phyloP scores from a whole-genome alignment of 2,329 filamentous ascomycete species.

The Paracorniculantispora psalliotae region DNA sequence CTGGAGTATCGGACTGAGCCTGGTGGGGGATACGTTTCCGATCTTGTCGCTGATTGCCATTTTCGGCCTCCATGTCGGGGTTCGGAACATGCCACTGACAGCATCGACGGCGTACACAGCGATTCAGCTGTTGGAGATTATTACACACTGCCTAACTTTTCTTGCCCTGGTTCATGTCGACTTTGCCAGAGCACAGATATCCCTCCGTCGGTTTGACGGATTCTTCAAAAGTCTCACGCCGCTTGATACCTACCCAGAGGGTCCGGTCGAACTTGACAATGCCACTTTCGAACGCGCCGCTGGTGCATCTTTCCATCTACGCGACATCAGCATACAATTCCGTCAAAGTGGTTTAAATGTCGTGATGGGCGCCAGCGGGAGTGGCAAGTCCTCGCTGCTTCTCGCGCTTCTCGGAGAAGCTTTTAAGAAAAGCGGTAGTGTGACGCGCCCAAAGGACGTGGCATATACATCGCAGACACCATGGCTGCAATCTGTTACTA shows the following conservation, averaged over 20 bases:
- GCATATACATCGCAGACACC: slow-evolving; percentile 53
- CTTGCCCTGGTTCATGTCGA: slow-evolving; percentile 34
- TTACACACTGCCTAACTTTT: slow-evolving; percentile 46
- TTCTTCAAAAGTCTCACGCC: slow-evolving; percentile 49
- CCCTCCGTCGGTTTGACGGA: slow-evolving; percentile 47
- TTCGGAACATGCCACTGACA: slow-evolving; percentile 44
- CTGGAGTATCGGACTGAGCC: slow-evolving; percentile 41
- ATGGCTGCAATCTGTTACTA: slow-evolving; percentile 53
- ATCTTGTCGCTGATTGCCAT: slow-evolving; percentile 48
- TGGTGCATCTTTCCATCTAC: slow-evolving; percentile 44
- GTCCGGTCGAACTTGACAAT: slow-evolving; percentile 40
- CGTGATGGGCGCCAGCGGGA: slow-evolving; percentile 48
- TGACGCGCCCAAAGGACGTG: slow-evolving; percentile 46
- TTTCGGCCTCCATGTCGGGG: slow-evolving; percentile 46
- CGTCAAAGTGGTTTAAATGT: slow-evolving; percentile 50
- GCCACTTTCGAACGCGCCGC: slow-evolving; percentile 46
- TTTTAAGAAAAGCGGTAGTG: slow-evolving; percentile 40
- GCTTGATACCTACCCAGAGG: slow-evolving; percentile 41
- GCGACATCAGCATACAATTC: slow-evolving; percentile 45
- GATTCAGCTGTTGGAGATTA: slow-evolving; percentile 46
- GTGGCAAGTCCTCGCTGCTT: slow-evolving; percentile 53
- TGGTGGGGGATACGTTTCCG: slow-evolving; percentile 39
- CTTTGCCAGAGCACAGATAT: slow-evolving; percentile 32
- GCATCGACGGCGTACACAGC: slow-evolving; percentile 54
- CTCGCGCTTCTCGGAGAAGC: slow-evolving; percentile 52